A percentile compares a stretch with the other conserved stretches of the same genome.
phyloP scores from a whole-genome alignment of 1,284 basidiomycete genomes.

The Naganishia liquefaciens region DNA sequence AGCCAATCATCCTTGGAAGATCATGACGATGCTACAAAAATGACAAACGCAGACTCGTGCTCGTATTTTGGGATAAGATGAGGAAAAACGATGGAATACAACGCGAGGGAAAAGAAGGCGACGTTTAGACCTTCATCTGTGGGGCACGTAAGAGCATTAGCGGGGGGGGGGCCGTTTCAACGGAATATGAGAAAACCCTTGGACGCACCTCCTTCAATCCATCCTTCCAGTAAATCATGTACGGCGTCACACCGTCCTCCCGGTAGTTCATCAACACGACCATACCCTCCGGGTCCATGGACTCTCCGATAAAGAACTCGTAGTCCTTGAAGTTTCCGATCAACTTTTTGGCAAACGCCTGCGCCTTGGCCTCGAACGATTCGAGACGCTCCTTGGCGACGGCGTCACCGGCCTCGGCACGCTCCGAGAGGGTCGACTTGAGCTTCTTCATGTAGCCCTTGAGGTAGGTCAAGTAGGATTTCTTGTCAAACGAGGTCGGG shows the following conservation, averaged over 20 bases:
- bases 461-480: slow-evolving; percentile 78
- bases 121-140: slow-evolving; percentile 33
- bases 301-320: slow-evolving; percentile 75
- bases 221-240: slow-evolving; percentile 91
- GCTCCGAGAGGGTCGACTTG: slow-evolving; percentile 63
- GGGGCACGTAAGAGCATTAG: slow-evolving; percentile 1
- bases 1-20: not conserved
- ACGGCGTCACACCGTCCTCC: slow-evolving; percentile 65
- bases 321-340: slow-evolving; percentile 76
- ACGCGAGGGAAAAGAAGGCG: slow-evolving; percentile 9
- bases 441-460: slow-evolving; percentile 88
- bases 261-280: slow-evolving; percentile 72
- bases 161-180: not conserved
- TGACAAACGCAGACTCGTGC: slow-evolving; percentile 13
- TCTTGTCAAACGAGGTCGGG: slow-evolving; percentile 85
- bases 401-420: slow-evolving; percentile 45
- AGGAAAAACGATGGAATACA: slow-evolving; percentile 8
- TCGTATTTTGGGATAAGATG: slow-evolving; percentile 8
- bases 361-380: slow-evolving; percentile 82
- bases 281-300: slow-evolving; percentile 85
- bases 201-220: slow-evolving; percentile 66
- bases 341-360: slow-evolving; percentile 80
- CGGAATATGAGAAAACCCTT: no score
- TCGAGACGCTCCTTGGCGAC: slow-evolving; percentile 68
- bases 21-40: slow-evolving; percentile 19